Evolutionary conservation across 805 yeast species (phyloP).

Genomic region (Candida ascalaphidarum): DNA sequence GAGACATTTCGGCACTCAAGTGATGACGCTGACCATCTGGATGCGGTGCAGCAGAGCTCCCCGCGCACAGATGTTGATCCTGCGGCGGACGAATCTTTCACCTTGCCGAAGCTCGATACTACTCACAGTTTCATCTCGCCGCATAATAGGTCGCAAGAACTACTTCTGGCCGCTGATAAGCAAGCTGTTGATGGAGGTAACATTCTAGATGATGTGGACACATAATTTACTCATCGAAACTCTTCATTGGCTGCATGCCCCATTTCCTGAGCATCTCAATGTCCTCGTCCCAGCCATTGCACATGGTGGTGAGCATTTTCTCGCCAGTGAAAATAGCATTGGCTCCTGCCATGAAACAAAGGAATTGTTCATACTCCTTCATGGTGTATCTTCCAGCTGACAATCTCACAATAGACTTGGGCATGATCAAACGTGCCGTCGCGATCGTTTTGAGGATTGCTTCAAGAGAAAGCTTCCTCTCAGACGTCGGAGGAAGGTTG

Average conservation of each 20-base stretch:
- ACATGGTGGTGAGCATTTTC: constrained; percentile 73
- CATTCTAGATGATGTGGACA: too few relatives aligned
- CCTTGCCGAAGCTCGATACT: too few relatives aligned
- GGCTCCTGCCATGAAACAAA: constrained; percentile 71
- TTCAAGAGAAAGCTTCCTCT: constrained; percentile 46
- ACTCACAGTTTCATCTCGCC: too few relatives aligned
- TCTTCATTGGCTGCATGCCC: constrained; percentile 57
- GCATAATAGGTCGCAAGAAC: too few relatives aligned
- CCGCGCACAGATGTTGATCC: too few relatives aligned
- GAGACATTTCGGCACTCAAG: too few relatives aligned
- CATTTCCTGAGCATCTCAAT: constrained; percentile 56
- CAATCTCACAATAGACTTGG: constrained; percentile 57
- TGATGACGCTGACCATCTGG: too few relatives aligned
- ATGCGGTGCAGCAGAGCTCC: too few relatives aligned
- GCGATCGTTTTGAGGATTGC: constrained; percentile 62
- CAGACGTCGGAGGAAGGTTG: constrained; percentile 21
- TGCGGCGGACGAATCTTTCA: too few relatives aligned
- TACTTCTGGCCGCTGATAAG: too few relatives aligned
- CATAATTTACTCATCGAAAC: constrained; percentile 22
- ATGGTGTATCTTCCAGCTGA: constrained; percentile 80
- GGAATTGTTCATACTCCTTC: constrained; percentile 67
- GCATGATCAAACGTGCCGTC: constrained; percentile 71
- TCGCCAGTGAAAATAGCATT: constrained; percentile 80
- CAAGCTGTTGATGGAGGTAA: too few relatives aligned
- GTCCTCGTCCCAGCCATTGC: constrained; percentile 81